Base-by-base conservation (phyloP, 2,329 filamentous ascomycete genomes). In the Aureobasidium sp. region DNA sequence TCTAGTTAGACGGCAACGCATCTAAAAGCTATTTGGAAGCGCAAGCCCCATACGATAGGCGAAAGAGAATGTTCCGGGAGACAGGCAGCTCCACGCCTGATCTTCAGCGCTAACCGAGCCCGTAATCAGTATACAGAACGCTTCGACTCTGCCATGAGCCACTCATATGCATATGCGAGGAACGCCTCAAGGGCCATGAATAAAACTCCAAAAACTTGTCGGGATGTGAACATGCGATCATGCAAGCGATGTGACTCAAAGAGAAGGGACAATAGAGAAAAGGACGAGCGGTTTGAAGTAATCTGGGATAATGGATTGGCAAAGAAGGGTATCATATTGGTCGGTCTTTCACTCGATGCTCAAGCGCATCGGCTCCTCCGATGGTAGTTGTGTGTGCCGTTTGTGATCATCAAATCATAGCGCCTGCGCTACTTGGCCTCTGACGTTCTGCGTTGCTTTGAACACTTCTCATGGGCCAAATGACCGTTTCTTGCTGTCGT, bases 401-500 rank as follows among this genome's bases (percentile, higher is more conserved):
- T 33, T 49, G 31, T 29, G 35, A 48, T 45, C 45, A 40, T 50
- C 56, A 44, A 39, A 19, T 35, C 12, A 60, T 54, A 56, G 60
- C 60, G 60, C 60, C 60, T 48, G 60, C 60, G 60, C 42, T 65
- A 68, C 62, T 70, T 67, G 44, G 66, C 70, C 39, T 73, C 71
- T 58, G 77, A 78, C 33, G 73, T 79, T 66, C 82, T 78, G 69
- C 84, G 79, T 71, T 85, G 86, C 79, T 96, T 97, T 9, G 71
- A 70, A 79, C 92, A 97, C 76, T 97, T 97, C 71, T 96, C 91
- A 75, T 96, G 90, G 27, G 80, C 79, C 71, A 86, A 80, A 72
- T 97, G 93, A 14, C 92, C 92, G 71, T 97, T 97, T 64, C 91
- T 83, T 48, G 93, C 93, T 24, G 83, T 86, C 6, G 92, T 96